phyloP scores from a whole-genome alignment of 805 yeast species.

The Sungouiozyma intestinalis region DNA sequence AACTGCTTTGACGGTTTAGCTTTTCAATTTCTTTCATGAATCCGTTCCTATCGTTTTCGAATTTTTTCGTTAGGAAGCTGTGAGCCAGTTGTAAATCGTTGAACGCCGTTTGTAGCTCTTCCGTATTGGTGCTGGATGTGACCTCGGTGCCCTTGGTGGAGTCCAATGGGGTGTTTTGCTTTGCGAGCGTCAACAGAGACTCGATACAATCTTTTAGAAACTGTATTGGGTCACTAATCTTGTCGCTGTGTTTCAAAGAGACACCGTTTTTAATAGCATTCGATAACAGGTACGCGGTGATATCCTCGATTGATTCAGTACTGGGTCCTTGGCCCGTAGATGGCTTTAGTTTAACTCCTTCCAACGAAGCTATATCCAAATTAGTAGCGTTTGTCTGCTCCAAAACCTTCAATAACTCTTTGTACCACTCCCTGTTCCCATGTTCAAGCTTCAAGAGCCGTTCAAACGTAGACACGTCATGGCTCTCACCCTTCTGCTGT shows the following conservation, averaged over 20 bases:
- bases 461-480: constrained; percentile 6
- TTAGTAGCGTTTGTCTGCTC: constrained; percentile 15
- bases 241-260: constrained; percentile 16
- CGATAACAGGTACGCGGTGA: constrained; percentile 25
- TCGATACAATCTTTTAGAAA: constrained; percentile 25
- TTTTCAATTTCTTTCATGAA: constrained; percentile 44
- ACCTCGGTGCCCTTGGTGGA: neutral
- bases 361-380: constrained; percentile 8
- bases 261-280: constrained; percentile 22
- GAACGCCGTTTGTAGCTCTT: constrained; percentile 44
- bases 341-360: neutral
- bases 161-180: no score
- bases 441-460: constrained; percentile 8
- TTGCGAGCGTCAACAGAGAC: constrained; percentile 9
- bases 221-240: constrained; percentile 14
- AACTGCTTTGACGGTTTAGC: constrained; percentile 37
- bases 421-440: constrained; percentile 13
- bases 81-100: constrained; percentile 64
- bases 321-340: neutral
- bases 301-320: constrained; percentile 14
- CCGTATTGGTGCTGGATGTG: constrained; percentile 4
- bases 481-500: constrained; percentile 4
- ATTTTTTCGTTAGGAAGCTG: constrained; percentile 56
- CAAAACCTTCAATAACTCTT: constrained; percentile 11
- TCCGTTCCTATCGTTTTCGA: constrained; percentile 51